Percentiles rank a stretch among this genome's conserved stretches.
Conservation (phyloP, 2,329 filamentous ascomycete genomes). For the Aspergillus sojae region DNA sequence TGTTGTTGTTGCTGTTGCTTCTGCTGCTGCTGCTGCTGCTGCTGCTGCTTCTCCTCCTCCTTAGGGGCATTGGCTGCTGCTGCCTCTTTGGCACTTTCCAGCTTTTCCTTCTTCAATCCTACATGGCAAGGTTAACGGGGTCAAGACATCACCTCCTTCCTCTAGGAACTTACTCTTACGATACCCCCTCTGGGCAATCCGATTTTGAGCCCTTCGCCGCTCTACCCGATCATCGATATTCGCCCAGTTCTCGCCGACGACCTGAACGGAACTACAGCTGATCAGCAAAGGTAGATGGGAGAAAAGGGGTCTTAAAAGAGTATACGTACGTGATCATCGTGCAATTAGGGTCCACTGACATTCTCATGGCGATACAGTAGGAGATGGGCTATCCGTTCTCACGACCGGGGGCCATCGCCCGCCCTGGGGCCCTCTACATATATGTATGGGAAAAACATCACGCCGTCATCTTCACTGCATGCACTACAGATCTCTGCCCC, state of each 20-base stretch:
- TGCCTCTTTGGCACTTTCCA: neutral
- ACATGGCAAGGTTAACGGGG: neutral
- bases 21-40: neutral
- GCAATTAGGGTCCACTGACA: neutral
- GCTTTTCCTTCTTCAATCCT: neutral
- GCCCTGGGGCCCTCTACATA: neutral
- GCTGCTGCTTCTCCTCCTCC: neutral
- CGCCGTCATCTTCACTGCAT: neutral
- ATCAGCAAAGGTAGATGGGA: neutral
- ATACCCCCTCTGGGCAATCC: constrained; percentile 16
- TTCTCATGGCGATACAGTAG: neutral
- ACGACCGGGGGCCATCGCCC: neutral
- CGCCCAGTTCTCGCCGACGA: constrained; percentile 9
- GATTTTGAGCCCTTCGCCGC: constrained; percentile 16
- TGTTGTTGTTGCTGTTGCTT: neutral
- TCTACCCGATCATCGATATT: constrained; percentile 16
- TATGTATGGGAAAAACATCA: neutral
- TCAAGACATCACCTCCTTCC: neutral
- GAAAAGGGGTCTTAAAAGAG: neutral
- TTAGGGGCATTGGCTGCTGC: neutral
- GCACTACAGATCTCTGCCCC: neutral
- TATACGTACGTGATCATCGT: neutral
- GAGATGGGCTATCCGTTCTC: neutral
- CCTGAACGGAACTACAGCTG: neutral
- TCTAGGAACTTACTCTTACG: constrained; percentile 6